These are phyloP conservation scores for Teratosphaeria epicoccoides DNA, from an alignment of 2,329 filamentous ascomycete genomes.

Conservation along the genomic window DNA sequence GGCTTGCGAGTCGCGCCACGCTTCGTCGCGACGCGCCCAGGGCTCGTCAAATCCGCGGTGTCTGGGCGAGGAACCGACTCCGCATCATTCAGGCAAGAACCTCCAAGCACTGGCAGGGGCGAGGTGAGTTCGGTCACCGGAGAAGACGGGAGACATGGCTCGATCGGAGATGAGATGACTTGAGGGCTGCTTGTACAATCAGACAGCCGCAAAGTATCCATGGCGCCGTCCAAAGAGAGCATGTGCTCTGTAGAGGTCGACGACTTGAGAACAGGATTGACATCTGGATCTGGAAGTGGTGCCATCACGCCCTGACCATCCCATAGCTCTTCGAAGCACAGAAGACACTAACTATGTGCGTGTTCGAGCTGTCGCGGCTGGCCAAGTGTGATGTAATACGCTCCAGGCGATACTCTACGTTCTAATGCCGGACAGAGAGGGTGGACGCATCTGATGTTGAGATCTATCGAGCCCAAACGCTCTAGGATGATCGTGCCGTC, in stretches of 20 bases:
- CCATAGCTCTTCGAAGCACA: constrained; percentile 9
- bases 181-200: background rate
- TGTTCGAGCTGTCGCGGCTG: background rate
- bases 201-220: background rate
- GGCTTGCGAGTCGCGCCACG: background rate
- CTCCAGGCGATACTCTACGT: background rate
- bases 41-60: background rate
- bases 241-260: background rate
- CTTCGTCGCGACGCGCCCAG: background rate
- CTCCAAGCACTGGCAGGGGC: background rate
- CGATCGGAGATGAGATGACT: background rate
- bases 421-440: constrained; percentile 1
- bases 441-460: constrained; percentile 1
- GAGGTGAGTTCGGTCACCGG: background rate
- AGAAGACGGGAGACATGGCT: background rate
- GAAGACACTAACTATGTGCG: constrained; percentile 4
- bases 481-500: constrained; percentile 4
- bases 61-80: background rate
- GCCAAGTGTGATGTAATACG: constrained; percentile 4
- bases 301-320: constrained; percentile 4
- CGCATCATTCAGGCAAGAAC: background rate
- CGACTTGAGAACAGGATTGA: background rate
- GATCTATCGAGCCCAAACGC: background rate
- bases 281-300: constrained; percentile 1
- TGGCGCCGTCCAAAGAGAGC: background rate